Conservation (phyloP, 2,329 filamentous ascomycete genomes). For the Claviceps purpurea region DNA sequence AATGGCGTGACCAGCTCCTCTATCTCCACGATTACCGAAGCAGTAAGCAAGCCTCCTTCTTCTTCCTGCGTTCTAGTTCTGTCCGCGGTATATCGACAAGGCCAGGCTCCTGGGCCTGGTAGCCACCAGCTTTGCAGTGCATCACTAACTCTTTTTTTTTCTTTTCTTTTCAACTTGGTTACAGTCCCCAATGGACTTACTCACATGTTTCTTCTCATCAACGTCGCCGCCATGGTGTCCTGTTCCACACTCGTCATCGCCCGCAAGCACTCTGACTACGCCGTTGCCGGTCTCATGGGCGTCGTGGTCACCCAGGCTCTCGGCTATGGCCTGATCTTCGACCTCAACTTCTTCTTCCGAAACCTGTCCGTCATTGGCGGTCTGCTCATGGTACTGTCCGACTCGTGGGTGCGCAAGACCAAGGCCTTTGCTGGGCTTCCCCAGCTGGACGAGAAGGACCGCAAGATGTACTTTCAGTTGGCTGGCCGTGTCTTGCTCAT, state of each 20-base stretch:
- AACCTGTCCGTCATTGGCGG: conserved; percentile 96
- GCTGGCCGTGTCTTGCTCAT: conserved; percentile 90
- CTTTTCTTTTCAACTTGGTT: not conserved
- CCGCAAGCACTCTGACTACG: conserved; percentile 86
- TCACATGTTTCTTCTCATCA: conserved; percentile 81
- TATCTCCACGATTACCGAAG: conserved; percentile 88
- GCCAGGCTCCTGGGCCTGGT: not conserved
- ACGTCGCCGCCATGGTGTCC: conserved; percentile 74
- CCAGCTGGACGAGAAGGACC: conserved; percentile 93
- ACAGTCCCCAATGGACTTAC: conserved; percentile 78
- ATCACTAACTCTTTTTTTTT: not conserved
- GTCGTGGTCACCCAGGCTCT: conserved; percentile 90
- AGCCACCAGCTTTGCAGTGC: not conserved
- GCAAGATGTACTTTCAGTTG: conserved; percentile 99
- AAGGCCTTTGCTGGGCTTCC: conserved; percentile 93
- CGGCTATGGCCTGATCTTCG: conserved; percentile 95
- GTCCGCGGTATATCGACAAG: not conserved
- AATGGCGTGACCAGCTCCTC: conserved; percentile 89
- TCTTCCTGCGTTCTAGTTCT: not conserved
- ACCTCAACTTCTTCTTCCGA: conserved; percentile 99
- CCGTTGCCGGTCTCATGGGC: conserved; percentile 75
- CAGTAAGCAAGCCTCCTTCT: conserved; percentile 47
- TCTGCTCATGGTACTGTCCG: conserved; percentile 92
- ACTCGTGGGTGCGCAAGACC: conserved; percentile 95
- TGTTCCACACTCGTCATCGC: conserved; percentile 81